Evolutionary conservation across 2,329 filamentous ascomycete species (phyloP).

Genomic region (Botrytis galanthina): DNA sequence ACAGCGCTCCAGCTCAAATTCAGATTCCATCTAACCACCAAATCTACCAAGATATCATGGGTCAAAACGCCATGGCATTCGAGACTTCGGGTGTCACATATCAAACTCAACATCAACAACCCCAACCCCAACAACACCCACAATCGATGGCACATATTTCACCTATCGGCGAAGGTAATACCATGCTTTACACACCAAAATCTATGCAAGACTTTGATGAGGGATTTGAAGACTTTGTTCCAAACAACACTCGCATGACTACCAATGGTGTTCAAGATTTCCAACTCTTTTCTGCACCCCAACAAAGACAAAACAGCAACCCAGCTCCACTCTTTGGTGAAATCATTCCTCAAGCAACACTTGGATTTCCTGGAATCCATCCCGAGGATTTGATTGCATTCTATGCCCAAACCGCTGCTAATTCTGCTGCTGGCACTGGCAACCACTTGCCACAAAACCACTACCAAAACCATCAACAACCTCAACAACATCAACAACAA

Average conservation of each 20-base stretch:
- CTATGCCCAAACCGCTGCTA: conserved; percentile 33
- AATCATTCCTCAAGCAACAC: conserved; percentile 26
- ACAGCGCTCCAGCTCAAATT: conserved; percentile 56
- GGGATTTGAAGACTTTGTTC: conserved; percentile 32
- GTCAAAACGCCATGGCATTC: conserved; percentile 29
- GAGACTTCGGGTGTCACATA: conserved; percentile 36
- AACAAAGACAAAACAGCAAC: conserved; percentile 29
- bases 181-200: conserved; percentile 67
- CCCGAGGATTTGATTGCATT: conserved; percentile 35
- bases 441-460: conserved; percentile 19
- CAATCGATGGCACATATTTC: conserved; percentile 57
- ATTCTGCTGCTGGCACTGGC: conserved; percentile 23
- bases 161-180: conserved; percentile 63
- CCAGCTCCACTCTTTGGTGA: conserved; percentile 35
- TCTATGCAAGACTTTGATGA: conserved; percentile 64
- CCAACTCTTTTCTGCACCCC: conserved; percentile 34
- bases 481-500: conserved; percentile 12
- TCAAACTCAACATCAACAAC: conserved; percentile 1
- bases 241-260: conserved; percentile 25
- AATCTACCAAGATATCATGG: conserved; percentile 41
- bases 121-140: conserved; percentile 1
- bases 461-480: conserved; percentile 17
- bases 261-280: conserved; percentile 29
- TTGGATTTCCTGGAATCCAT: conserved; percentile 27
- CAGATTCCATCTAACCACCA: conserved; percentile 47